phyloP scores from a whole-genome alignment of 2,329 filamentous ascomycete genomes.

The Diaporthe longicolla region DNA sequence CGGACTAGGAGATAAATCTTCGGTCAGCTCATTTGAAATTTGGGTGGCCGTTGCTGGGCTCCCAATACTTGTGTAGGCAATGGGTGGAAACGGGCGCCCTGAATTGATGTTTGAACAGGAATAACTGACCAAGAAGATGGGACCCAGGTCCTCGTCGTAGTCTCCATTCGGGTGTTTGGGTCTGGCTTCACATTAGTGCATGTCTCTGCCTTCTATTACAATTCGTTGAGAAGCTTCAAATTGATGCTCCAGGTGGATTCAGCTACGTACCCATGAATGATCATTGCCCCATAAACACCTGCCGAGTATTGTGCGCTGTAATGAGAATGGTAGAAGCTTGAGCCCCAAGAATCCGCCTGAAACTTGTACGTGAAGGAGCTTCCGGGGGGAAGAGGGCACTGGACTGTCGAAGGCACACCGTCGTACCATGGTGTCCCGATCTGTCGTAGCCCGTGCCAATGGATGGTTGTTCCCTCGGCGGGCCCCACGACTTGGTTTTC shows the following conservation, averaged over 20 bases:
- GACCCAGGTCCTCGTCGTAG: background rate
- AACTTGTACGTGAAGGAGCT: slow-evolving; percentile 1
- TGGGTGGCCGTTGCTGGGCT: background rate
- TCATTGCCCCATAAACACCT: background rate
- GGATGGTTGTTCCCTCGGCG: background rate
- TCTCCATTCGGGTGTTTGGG: background rate
- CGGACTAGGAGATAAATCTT: background rate
- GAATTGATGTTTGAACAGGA: background rate
- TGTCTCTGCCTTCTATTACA: background rate
- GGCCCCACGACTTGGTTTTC: background rate
- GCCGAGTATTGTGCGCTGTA: background rate
- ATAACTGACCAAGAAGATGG: background rate
- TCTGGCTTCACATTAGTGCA: background rate
- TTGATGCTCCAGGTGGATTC: background rate
- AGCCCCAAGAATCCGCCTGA: background rate
- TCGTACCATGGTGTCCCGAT: background rate
- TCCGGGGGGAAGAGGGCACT: background rate
- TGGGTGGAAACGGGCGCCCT: background rate
- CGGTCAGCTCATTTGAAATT: background rate
- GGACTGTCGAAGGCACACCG: background rate
- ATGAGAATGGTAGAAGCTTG: background rate
- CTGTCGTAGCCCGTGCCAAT: background rate
- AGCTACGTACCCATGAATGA: background rate
- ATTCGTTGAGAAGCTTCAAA: background rate
- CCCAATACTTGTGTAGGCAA: background rate